phyloP scores from a whole-genome alignment of 1,284 basidiomycete genomes.

The Marasmius tenuissimus region DNA sequence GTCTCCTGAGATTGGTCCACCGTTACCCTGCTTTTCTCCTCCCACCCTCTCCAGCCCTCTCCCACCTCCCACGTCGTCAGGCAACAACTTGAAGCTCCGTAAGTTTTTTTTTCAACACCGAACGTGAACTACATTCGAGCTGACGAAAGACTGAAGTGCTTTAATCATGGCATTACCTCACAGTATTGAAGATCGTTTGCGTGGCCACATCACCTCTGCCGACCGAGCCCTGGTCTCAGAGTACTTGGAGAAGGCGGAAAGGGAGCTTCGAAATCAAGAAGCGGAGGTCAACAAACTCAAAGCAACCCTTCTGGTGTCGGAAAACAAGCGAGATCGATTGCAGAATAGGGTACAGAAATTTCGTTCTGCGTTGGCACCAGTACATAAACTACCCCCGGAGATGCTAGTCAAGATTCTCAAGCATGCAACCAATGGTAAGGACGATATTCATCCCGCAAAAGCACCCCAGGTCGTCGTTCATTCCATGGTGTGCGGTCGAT shows the following conservation, averaged over 20 bases:
- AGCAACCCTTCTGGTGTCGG: background rate
- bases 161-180: background rate
- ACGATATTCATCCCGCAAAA: no score
- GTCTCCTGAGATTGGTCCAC: no score
- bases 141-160: no score
- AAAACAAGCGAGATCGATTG: background rate
- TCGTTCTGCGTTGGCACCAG: background rate
- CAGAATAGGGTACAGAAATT: background rate
- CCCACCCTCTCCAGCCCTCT: no score
- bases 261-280: background rate
- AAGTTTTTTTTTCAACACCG: no score
- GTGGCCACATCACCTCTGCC: background rate
- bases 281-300: background rate
- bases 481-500: background rate
- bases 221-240: background rate
- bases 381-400: background rate
- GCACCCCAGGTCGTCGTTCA: background rate
- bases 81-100: no score
- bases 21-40: no score
- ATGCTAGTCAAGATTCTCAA: background rate
- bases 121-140: no score
- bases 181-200: background rate
- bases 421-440: background rate
- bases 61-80: no score
- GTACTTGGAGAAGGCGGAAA: background rate